Percentiles rank a stretch among this genome's conserved stretches.
phyloP scores from a whole-genome alignment of 2,329 filamentous ascomycete species.

The Cordyceps pruinosa region DNA sequence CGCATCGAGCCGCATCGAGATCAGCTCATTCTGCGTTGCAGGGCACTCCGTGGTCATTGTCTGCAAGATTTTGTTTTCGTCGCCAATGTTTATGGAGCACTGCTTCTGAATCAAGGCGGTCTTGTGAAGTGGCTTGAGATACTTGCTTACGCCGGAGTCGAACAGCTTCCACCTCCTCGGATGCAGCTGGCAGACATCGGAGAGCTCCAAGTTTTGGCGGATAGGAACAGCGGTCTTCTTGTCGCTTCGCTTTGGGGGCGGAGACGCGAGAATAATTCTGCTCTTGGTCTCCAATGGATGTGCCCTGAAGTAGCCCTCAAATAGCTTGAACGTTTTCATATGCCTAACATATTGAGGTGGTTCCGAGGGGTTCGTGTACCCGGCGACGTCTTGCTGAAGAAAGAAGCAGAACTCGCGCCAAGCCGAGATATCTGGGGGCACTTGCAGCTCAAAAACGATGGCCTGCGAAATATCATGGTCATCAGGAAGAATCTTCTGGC shows the following conservation, averaged over 20 bases:
- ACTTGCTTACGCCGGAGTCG: neutral
- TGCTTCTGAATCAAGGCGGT: rapidly evolving
- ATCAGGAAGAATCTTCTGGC: neutral
- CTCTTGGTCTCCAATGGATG: neutral
- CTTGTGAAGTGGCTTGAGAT: rapidly evolving
- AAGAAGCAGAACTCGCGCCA: neutral
- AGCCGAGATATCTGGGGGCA: neutral
- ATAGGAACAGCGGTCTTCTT: neutral
- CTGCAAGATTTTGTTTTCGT: neutral
- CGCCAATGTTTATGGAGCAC: neutral
- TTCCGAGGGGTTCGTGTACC: neutral
- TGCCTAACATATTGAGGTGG: neutral
- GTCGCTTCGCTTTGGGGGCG: too few relatives aligned
- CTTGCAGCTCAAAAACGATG: neutral
- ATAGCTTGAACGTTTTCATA: neutral
- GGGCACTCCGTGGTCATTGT: neutral
- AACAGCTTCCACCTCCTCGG: neutral
- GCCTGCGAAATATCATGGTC: neutral
- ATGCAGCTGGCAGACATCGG: neutral
- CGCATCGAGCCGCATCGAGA: neutral
- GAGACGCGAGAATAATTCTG: neutral
- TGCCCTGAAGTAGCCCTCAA: neutral
- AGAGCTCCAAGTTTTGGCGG: neutral
- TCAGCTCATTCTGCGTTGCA: neutral
- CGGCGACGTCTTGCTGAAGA: neutral